Base-by-base conservation (phyloP, 768 basidiomycete genomes). In the Pluteus cervinus region DNA sequence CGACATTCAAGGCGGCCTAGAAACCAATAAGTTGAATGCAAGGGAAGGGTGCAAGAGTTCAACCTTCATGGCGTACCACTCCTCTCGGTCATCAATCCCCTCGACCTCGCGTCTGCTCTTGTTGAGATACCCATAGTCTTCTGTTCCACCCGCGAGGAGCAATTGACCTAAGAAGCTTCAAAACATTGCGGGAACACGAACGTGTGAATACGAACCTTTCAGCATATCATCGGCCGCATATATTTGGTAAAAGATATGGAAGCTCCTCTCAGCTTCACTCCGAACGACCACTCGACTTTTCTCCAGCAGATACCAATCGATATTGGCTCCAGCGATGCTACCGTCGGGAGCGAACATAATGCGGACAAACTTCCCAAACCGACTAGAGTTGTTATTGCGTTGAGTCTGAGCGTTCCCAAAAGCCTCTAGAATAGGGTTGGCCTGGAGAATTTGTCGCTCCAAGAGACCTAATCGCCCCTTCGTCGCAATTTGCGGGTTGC, bases 391-490 rank as follows among this genome's bases (percentile, higher is more conserved):
- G 62, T 98, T 97, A 55, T 99, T 99, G 30, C 93, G 71, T 61
- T 96, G 87, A 0, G 96, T 98, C 58, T 98, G 96, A 4, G 96
- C 94, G 55, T 99, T 99, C 20, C 96, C 96, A 48, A 99, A 98
- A 3, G 96, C 88, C 56, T 99, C 96, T 4, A 99, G 68, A 41
- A 99, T 88, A 1, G 96, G 96, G 53, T 98, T 99, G 26, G 93
- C 93, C 57, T 97, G 92, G 16, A 98, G 71, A 47, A 99, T 98
- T 59, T 98, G 96, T 20, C 88, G 77, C 57, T 98, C 96, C 24
- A 99, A 71, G 8, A 94, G 71, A 34, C 93, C 93, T 1, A 93
- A 75, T 8, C 86, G 69, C 11, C 79, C 80, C 55, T 83, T 86
- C 4, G 83, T 68, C 12, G 69, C 79, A 34, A 79, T 51, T 39